These are phyloP conservation scores for Exophiala alcalophila DNA, from an alignment of 2,329 filamentous ascomycete species.

Conservation along the genomic window DNA sequence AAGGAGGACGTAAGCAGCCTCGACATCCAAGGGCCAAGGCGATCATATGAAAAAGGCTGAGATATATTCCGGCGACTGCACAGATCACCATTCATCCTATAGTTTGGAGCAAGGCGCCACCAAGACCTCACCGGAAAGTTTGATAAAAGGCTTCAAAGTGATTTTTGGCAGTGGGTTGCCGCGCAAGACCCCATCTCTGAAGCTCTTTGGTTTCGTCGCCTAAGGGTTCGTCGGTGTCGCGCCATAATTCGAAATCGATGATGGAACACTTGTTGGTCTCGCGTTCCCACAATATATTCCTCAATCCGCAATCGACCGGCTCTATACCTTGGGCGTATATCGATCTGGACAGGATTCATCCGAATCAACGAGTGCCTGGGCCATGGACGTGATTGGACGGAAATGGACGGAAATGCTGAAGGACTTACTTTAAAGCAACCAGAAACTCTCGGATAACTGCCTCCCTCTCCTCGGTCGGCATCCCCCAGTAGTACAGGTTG, in stretches of 20 bases:
- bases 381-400: not conserved
- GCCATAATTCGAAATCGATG: constrained; percentile 30
- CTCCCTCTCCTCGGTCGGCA: constrained; percentile 19
- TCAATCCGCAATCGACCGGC: constrained; percentile 27
- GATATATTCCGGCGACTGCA: too few relatives aligned
- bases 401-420: not conserved
- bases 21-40: too few relatives aligned
- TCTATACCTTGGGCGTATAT: constrained; percentile 27
- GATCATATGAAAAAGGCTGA: too few relatives aligned
- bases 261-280: constrained; percentile 25
- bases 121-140: constrained; percentile 9
- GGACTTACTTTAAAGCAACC: constrained; percentile 20
- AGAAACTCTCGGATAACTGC: constrained; percentile 20
- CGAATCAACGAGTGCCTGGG: not conserved
- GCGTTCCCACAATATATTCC: constrained; percentile 28
- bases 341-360: constrained; percentile 6
- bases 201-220: constrained; percentile 27
- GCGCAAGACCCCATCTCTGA: constrained; percentile 26
- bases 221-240: constrained; percentile 12
- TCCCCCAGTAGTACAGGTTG: constrained; percentile 28
- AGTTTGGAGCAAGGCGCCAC: not conserved
- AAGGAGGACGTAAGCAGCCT: too few relatives aligned
- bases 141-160: constrained; percentile 26
- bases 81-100: too few relatives aligned
- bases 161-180: constrained; percentile 23